Base-by-base conservation (phyloP, 805 yeast species). In the Metschnikowia amazonensis region DNA sequence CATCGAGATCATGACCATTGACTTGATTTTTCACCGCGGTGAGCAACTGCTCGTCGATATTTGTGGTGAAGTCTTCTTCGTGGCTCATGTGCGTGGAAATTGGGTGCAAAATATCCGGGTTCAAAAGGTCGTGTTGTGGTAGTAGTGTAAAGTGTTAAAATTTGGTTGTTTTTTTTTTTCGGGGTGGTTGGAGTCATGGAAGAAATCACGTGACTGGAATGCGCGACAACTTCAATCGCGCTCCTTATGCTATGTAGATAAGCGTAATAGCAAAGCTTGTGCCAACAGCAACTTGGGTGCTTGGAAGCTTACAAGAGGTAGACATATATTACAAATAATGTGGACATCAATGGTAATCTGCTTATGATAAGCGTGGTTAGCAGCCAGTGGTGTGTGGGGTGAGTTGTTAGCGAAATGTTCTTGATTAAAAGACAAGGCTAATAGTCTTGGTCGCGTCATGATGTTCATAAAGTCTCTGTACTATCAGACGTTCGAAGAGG, bases 1-100 rank as follows among this genome's bases (percentile, higher is more conserved):
- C 66, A 29, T 63, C 69, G 42, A 65, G 70, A 14, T 48, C 55
- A 35, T 55, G 56, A 31, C 44, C 50, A 29, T 50, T 44, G 39
- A 55, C 59, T 53, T 53, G 55, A 45, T 54, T 52, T 49, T 68
- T 69, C 42, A 62, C 72, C 21, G 65, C 74, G 37, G 63, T 60
- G 35, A 70, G 62, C 44, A 70, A 57, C 55, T 70, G 76, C 52
- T 70, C 75, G 52, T 70, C 76, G 45, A 70, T 70, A 54, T 69
- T 70, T 51, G 55, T 53, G 42, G 65, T 43, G 51, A 59, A 61
- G 43, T 60, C 64, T 43, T 61, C 63, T 42, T 56, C 61, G 55
- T 55, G 57, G 56, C 58, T 55, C 58, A 55, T 55, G 54, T 49
- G 54, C 52, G 53, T 36, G 36, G 42, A 28, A 41, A 36, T 44